phyloP scores from a whole-genome alignment of 2,329 filamentous ascomycete genomes.

The Metarhizium sp. region DNA sequence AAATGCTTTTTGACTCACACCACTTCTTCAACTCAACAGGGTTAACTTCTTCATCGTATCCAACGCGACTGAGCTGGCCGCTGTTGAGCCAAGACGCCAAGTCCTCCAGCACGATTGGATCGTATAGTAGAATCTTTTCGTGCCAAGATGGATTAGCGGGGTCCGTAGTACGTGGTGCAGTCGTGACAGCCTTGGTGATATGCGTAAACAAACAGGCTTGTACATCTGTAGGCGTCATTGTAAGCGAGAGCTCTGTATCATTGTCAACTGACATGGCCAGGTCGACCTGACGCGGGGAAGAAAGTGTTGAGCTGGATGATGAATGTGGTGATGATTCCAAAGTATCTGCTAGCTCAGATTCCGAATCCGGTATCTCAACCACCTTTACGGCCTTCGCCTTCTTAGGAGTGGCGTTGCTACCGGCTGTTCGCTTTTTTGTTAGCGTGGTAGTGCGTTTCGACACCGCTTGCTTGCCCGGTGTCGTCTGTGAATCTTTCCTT shows the following conservation, averaged over 20 bases:
- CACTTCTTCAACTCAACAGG: conserved; percentile 68
- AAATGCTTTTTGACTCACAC: conserved; percentile 82
- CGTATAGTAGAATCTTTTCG: conserved; percentile 89
- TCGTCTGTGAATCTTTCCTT: conserved; percentile 22
- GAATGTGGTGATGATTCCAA: conserved; percentile 23
- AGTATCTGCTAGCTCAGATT: conserved; percentile 25
- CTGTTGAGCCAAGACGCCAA: conserved; percentile 74
- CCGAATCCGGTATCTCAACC: conserved; percentile 45
- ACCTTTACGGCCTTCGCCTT: conserved; percentile 10
- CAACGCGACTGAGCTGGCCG: conserved; percentile 52
- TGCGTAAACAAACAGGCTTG: conserved; percentile 37
- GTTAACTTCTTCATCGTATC: conserved; percentile 56
- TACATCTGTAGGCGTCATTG: conserved; percentile 27
- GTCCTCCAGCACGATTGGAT: conserved; percentile 83
- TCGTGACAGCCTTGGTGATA: conserved; percentile 46
- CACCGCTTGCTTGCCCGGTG: conserved; percentile 6
- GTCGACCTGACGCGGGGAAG: conserved; percentile 31
- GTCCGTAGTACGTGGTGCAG: conserved; percentile 39
- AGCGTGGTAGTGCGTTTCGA: background rate
- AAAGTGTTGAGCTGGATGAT: conserved; percentile 30
- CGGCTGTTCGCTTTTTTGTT: background rate
- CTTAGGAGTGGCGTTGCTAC: conserved; percentile 1
- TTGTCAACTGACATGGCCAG: conserved; percentile 35
- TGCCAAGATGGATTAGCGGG: conserved; percentile 60
- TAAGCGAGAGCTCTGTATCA: conserved; percentile 34